These are phyloP conservation scores for Venustampulla echinocandica DNA, from an alignment of 495 filamentous ascomycete species.

Conservation along the genomic window DNA sequence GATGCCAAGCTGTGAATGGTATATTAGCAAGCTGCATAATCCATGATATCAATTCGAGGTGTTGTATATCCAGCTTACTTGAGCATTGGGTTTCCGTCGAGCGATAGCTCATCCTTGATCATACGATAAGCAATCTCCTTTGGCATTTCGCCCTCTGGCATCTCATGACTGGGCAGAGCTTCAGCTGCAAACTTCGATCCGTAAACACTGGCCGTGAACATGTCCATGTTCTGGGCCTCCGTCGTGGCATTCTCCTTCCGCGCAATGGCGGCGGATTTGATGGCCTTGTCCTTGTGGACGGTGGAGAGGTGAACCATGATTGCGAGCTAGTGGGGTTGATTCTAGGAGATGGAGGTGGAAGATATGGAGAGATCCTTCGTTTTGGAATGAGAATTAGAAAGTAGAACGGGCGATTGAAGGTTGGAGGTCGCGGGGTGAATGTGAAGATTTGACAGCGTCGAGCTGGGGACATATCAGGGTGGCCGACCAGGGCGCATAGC, in stretches of 20 bases:
- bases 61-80: slow-evolving; percentile 47
- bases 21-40: slow-evolving; percentile 12
- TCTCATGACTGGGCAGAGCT: slow-evolving; percentile 71
- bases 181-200: slow-evolving; percentile 70
- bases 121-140: slow-evolving; percentile 84
- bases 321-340: slow-evolving; percentile 15
- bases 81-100: slow-evolving; percentile 84
- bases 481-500: no score
- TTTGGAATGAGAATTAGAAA: no score
- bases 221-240: slow-evolving; percentile 36
- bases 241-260: slow-evolving; percentile 39
- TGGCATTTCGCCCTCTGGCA: slow-evolving; percentile 88
- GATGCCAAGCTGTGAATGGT: slow-evolving; percentile 48
- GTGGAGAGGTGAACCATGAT: slow-evolving; percentile 62
- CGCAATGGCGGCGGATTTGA: slow-evolving; percentile 29
- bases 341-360: neutral
- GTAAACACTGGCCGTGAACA: slow-evolving; percentile 71
- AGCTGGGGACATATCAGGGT: no score
- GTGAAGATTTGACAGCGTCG: no score
- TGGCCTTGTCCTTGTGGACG: slow-evolving; percentile 43
- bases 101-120: slow-evolving; percentile 87
- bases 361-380: no score
- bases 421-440: no score
- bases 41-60: slow-evolving; percentile 6
- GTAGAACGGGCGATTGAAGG: slow-evolving; percentile 1